These are phyloP conservation scores for Phoma herbarum DNA, from an alignment of 2,329 filamentous ascomycete species.

Conservation along the genomic window DNA sequence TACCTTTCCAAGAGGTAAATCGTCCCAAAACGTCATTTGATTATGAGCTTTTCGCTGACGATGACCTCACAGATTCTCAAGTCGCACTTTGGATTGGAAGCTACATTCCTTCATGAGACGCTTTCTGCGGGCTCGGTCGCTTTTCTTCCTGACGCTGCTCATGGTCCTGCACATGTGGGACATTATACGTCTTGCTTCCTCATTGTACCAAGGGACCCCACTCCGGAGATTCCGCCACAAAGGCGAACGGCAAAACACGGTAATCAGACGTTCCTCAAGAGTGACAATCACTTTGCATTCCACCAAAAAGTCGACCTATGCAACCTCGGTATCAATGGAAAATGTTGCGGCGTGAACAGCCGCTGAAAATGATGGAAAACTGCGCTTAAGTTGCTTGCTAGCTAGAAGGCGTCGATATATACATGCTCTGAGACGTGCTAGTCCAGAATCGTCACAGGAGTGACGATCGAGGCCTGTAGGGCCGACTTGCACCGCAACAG, in stretches of 20 bases:
- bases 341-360: too few species aligned
- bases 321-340: too few species aligned
- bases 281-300: neutral
- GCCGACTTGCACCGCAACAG: too few species aligned
- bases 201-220: neutral
- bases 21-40: neutral
- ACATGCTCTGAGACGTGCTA: too few species aligned
- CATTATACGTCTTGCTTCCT: neutral
- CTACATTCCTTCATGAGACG: neutral
- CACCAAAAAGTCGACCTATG: constrained; percentile 5
- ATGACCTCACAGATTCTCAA: neutral
- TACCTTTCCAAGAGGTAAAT: neutral
- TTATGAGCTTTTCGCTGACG: neutral
- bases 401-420: too few species aligned
- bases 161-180: neutral
- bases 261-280: neutral
- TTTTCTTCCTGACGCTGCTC: neutral
- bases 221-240: neutral
- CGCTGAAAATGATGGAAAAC: too few species aligned
- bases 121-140: neutral
- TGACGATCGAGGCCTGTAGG: too few species aligned
- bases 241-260: neutral
- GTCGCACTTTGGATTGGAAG: neutral
- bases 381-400: too few species aligned
- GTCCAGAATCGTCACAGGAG: too few species aligned